Percentiles rank a stretch among this genome's conserved stretches.
Evolutionary conservation across 805 yeast species (phyloP).

Genomic region (Millerago galiae): DNA sequence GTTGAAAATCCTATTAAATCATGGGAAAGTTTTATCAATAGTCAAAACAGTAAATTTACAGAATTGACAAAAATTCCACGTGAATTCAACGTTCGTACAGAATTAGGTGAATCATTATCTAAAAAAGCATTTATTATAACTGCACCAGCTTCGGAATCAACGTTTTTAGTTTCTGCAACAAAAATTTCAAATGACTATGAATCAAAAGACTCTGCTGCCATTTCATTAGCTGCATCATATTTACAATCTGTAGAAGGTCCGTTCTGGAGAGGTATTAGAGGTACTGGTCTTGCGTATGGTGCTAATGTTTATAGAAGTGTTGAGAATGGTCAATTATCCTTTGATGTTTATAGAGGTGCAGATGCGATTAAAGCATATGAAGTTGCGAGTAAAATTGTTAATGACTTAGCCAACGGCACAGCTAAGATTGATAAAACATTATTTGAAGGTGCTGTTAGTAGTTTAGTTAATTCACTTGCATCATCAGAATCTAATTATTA

Average conservation of each 20-base stretch:
- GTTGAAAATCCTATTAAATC: conserved; percentile 49
- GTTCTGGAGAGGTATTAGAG: conserved; percentile 93
- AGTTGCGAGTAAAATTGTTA: conserved; percentile 60
- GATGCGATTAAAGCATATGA: conserved; percentile 61
- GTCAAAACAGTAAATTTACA: not conserved
- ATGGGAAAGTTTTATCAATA: conserved; percentile 41
- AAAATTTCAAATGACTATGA: conserved; percentile 49
- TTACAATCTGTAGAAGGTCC: conserved; percentile 92
- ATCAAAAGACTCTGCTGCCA: conserved; percentile 58
- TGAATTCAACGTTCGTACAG: conserved; percentile 46
- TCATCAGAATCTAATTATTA: conserved; percentile 56
- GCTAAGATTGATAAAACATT: conserved; percentile 48
- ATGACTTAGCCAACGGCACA: conserved; percentile 50
- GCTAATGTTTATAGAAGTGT: conserved; percentile 52
- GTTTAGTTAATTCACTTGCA: conserved; percentile 69
- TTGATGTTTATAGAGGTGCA: conserved; percentile 73
- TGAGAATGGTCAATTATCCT: conserved; percentile 63
- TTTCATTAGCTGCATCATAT: conserved; percentile 68
- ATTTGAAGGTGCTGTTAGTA: conserved; percentile 69
- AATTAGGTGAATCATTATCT: conserved; percentile 46
- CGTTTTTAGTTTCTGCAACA: conserved; percentile 57
- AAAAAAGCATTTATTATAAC: conserved; percentile 55
- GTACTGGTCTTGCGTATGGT: conserved; percentile 91
- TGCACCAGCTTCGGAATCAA: conserved; percentile 81
- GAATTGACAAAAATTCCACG: conserved; percentile 40